Base-by-base conservation (phyloP, 2,329 filamentous ascomycete species). In the Aspergillus sp. region DNA sequence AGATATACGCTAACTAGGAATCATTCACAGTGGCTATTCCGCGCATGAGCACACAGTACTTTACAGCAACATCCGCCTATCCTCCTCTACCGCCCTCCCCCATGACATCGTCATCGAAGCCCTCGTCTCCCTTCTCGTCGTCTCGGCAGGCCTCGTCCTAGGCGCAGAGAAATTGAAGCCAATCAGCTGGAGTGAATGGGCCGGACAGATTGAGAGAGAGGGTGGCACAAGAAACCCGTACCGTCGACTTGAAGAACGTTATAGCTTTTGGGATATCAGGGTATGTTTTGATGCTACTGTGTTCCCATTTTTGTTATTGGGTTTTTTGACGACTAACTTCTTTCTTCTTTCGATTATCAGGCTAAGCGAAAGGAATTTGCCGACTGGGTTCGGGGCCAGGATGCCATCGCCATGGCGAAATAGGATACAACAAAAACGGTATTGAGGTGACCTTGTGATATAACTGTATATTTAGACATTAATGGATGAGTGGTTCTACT, bases 51-150 rank as follows among this genome's bases (percentile, higher is more conserved):
- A 95, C 71, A 86, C 88, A 6, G 76, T 83, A 19, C 79, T 95
- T 39, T 81, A 83, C 55, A 79, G 83, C 44, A 75, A 76, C 54
- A 69, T 70, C 41, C 72, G 75, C 40, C 73, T 53, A n/a, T 46
- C 47, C 3, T 11, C 56, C 74, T 30, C 66, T 74, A 42, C 64
- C 72, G 75, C 65, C 42, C 77, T 97, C 1, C 91, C 93, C 0
- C 70, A 87, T 49, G 93, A 98, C 61, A 94, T 98, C 57, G 81
- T 83, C 32, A 77, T 95, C 55, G 93, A 98, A 69, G 90, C 90
- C 1, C 74, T 97, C 11, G 66, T 86, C 35, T 87, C 90, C 1
- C 84, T 93, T 5, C 66, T 94, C 26, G 63, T 90, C n/a, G 77
- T 95, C n/a, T 87, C 85, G 43, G 64, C 89, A 1, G 93, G 91